A percentile compares a stretch with the other conserved stretches of the same genome.
Conservation (phyloP, 495 filamentous ascomycete species). For the Hypomontagnella monticulosa region DNA sequence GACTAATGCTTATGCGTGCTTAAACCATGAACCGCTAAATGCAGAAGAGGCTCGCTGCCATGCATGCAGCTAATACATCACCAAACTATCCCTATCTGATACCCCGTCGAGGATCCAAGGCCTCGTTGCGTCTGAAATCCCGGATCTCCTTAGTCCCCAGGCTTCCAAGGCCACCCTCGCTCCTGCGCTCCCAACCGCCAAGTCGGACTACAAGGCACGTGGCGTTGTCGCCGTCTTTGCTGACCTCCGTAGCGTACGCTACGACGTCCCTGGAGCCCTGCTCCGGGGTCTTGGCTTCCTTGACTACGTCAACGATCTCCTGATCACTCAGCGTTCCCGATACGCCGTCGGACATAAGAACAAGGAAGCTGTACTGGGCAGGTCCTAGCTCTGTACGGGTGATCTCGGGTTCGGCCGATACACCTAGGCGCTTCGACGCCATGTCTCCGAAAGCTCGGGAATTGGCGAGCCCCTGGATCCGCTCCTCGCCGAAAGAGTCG, state of each 20-base stretch:
- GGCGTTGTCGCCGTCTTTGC: conserved; percentile 86
- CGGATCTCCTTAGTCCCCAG: conserved; percentile 89
- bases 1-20: too few species aligned
- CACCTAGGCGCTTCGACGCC: conserved; percentile 87
- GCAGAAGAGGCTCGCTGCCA: too few species aligned
- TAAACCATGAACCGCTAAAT: too few species aligned
- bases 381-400: conserved; percentile 75
- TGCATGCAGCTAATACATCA: neutral
- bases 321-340: conserved; percentile 85
- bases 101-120: conserved; percentile 80
- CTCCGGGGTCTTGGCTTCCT: conserved; percentile 90
- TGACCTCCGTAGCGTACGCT: conserved; percentile 86
- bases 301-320: conserved; percentile 94
- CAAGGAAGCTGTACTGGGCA: conserved; percentile 86
- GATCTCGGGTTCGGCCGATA: conserved; percentile 92
- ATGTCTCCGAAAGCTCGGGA: conserved; percentile 94
- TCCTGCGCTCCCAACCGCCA: conserved; percentile 93
- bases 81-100: conserved; percentile 43
- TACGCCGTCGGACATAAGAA: conserved; percentile 88
- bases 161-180: conserved; percentile 86
- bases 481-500: conserved; percentile 97
- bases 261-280: conserved; percentile 82
- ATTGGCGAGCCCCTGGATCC: conserved; percentile 92
- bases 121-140: conserved; percentile 85
- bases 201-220: conserved; percentile 92